phyloP scores from a whole-genome alignment of 225 moss, liverwort and hornwort species.

The Polytrichum formosum region DNA sequence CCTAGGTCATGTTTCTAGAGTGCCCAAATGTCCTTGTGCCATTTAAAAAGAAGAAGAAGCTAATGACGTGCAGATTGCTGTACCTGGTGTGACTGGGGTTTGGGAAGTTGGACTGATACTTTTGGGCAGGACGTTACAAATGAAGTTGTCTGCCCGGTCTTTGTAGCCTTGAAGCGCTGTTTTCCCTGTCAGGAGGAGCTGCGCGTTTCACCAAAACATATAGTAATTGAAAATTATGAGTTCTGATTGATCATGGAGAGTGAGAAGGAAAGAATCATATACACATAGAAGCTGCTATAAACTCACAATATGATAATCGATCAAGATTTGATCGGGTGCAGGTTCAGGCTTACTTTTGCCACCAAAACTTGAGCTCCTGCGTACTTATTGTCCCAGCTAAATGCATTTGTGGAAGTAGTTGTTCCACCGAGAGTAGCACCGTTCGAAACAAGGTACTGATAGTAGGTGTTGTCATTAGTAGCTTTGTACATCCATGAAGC shows the following conservation, averaged over 20 bases:
- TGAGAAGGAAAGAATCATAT: not conserved
- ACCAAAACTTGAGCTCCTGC: slow-evolving; percentile 72
- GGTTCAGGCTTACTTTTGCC: slow-evolving; percentile 39
- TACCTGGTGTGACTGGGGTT: slow-evolving; percentile 43
- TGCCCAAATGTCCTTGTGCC: too few species aligned
- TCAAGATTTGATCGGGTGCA: not conserved
- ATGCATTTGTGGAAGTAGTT: slow-evolving; percentile 22
- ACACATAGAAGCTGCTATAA: not conserved
- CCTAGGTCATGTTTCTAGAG: too few species aligned
- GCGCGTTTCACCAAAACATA: not conserved
- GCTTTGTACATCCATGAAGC: slow-evolving; percentile 80
- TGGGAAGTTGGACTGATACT: slow-evolving; percentile 14
- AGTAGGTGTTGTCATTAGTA: slow-evolving; percentile 35
- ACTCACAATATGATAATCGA: not conserved
- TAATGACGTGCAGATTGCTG: not conserved
- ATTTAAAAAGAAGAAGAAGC: too few species aligned
- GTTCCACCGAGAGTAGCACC: slow-evolving; percentile 32
- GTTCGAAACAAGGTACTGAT: slow-evolving; percentile 49
- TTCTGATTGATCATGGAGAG: not conserved
- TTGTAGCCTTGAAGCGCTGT: slow-evolving; percentile 29
- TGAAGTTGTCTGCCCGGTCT: slow-evolving; percentile 32
- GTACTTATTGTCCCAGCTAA: slow-evolving; percentile 77
- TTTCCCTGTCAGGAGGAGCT: not conserved
- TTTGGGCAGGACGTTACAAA: slow-evolving; percentile 43
- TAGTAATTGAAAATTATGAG: not conserved